phyloP scores from a whole-genome alignment of 352 stramenopile genomes.

The Phytophthora pisi region DNA sequence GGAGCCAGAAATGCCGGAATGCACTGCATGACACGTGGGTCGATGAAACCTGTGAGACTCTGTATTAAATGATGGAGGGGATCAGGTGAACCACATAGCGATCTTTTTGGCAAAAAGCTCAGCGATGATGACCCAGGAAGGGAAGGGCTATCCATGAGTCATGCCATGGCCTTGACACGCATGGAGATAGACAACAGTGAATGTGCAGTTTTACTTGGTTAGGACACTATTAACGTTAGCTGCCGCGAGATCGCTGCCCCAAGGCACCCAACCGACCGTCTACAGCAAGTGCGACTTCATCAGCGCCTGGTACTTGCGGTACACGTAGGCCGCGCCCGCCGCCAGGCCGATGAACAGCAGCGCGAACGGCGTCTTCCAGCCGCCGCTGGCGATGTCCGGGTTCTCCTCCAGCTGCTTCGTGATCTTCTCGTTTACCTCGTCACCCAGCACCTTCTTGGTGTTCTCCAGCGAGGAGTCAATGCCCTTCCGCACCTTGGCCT shows the following conservation, averaged over 20 bases:
- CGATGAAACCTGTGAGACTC: slow-evolving; percentile 5
- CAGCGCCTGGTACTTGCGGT: slow-evolving; percentile 86
- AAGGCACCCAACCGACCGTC: slow-evolving; percentile 12
- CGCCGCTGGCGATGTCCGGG: slow-evolving; percentile 53
- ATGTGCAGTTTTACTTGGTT: slow-evolving; percentile 34
- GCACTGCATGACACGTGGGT: slow-evolving; percentile 28
- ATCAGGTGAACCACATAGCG: slow-evolving; percentile 30
- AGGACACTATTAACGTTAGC: slow-evolving; percentile 27
- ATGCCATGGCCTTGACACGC: background rate
- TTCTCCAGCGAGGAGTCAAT: slow-evolving; percentile 71
- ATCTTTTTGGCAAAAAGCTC: slow-evolving; percentile 19
- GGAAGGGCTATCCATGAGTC: background rate
- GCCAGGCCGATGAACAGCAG: slow-evolving; percentile 67
- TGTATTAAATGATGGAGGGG: slow-evolving; percentile 16
- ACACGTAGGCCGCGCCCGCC: slow-evolving; percentile 56
- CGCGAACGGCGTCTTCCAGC: slow-evolving; percentile 85
- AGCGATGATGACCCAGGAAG: background rate
- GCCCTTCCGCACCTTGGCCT: slow-evolving; percentile 60
- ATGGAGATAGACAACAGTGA: slow-evolving; percentile 15
- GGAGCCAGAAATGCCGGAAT: slow-evolving; percentile 28
- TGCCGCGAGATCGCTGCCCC: background rate
- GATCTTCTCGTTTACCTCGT: slow-evolving; percentile 80
- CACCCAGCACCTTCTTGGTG: slow-evolving; percentile 60
- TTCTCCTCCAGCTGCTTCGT: slow-evolving; percentile 79
- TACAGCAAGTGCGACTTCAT: slow-evolving; percentile 91